Evolutionary conservation across 345 rosid genomes (phyloP), one percentile per base, ranked within the genome.

Genomic region (Gossypium stocksii): DNA sequence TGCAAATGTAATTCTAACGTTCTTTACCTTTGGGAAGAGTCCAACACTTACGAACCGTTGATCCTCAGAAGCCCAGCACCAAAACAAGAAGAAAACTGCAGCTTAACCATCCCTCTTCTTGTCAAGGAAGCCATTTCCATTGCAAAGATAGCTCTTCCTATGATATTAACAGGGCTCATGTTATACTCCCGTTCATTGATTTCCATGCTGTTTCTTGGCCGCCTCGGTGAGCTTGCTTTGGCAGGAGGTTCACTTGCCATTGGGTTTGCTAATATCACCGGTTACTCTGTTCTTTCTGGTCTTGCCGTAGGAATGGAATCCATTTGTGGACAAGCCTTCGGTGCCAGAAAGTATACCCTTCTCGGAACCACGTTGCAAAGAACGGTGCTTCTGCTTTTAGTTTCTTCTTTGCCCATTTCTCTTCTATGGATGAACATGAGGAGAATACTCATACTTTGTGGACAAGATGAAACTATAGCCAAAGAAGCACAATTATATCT

Each of bases 271-370:
- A 94, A 94, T 83, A 92, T 94, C 56, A 90, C 93, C 3, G 98
- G 97, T 3, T 92, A 94, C 79, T 92, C 98, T 22, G 67, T 94
- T 73, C 91, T 92, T 68, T 90, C 97, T 2, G 97, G 98, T 52
- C 87, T 94, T 2, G 89, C 95, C 77, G 85, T 86, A 86, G 98
- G 97, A 2, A 93, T 92, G 89, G 98, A 94, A 74, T 90, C 97
- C n/a, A 88, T 94, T 41, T 94, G 98, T 72, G 90, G 93, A 1
- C 98, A 94, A 78, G 93, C 97, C 51, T 87, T 86, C 43, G 98
- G 98, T 19, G 98, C 98, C 25, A 80, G 77, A 73, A 89, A 82
- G 4, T 85, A 83, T 61, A 79, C 51, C 52, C 84, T 89, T 46
- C 89, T 92, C 7, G 86, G 89, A 38, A 81, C 83, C 16, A 81